Evolutionary conservation across 2,329 filamentous ascomycete genomes (phyloP).

Genomic region (Lasiodiplodia citricola): DNA sequence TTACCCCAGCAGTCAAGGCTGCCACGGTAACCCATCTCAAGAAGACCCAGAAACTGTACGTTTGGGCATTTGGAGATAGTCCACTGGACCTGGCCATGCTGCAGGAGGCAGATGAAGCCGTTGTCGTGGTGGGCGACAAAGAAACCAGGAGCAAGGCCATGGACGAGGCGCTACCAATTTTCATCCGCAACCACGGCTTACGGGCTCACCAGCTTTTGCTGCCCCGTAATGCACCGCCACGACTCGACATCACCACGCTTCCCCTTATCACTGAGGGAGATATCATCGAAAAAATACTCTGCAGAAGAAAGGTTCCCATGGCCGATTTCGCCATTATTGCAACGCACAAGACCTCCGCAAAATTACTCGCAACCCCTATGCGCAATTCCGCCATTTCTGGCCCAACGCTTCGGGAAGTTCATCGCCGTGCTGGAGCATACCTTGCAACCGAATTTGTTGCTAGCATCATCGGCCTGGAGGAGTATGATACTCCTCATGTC

Average conservation of each 20-base stretch:
- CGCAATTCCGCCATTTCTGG: neutral
- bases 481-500: neutral
- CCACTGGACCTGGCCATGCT: constrained; percentile 65
- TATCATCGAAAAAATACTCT: neutral
- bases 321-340: neutral
- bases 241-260: neutral
- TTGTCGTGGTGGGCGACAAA: constrained; percentile 62
- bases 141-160: constrained; percentile 49
- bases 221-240: constrained; percentile 35
- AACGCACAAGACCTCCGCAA: neutral
- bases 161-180: constrained; percentile 42
- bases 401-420: neutral
- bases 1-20: constrained; percentile 59
- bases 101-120: constrained; percentile 55
- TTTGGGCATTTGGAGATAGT: constrained; percentile 67
- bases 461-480: neutral
- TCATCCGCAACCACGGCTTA: constrained; percentile 50
- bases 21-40: constrained; percentile 52
- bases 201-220: constrained; percentile 55
- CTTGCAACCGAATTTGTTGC: neutral
- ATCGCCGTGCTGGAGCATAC: neutral
- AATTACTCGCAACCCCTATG: neutral
- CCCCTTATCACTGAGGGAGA: neutral
- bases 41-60: constrained; percentile 41
- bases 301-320: neutral